Evolutionary conservation across 1,284 basidiomycete species (phyloP), one percentile per base, ranked within the genome.

Genomic region (Xerocomus minutiporus): DNA sequence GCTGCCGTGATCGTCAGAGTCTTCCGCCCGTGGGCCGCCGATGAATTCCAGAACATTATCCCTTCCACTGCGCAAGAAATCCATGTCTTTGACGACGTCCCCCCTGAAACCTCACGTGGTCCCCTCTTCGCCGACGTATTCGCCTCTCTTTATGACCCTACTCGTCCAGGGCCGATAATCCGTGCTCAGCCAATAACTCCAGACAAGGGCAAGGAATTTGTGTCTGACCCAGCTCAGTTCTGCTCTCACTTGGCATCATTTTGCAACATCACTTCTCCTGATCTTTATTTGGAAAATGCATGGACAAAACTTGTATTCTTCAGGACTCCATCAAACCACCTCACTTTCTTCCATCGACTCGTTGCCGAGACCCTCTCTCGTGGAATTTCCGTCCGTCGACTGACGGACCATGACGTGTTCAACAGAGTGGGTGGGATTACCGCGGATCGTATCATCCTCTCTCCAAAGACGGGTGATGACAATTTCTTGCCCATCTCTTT

Each of bases 21-120:
- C 28, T 76, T 91, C 42, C 80, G 88, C 48, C 87, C 91, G 31
- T 89, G 91, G 91, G 73, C 82, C 60, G 79, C 84, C 60, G 72
- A 76, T 26, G 73, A 80, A 15, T 73, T 93, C 56, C 77, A 76
- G 53, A 68, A 66, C 8, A 68, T 77, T 28, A 67, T 93, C 39
- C 91, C 89, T 4, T 52, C 72, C 2, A 79, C 78, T 13, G 82
- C 75, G 23, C 76, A 73, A 61, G 74, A 69, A 8, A 72, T 91
- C 9, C 79, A 88, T 57, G 85, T 91, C 54, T 70, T 91, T 36
- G 90, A 91, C 55, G 89, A 91, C 54, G 84, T 89, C 12, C 79
- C 82, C 1, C 78, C 81, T 48, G 72, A 79, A 38, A 75, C 78
- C 15, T 77, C 79, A 1, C 83, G 84, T 57, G 87, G 87, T 1